Percentiles rank a stretch among this genome's conserved stretches.
These are phyloP conservation scores for Mortierella hygrophila DNA, from an alignment of 192 early-diverging fungal species.

Conservation along the genomic window DNA sequence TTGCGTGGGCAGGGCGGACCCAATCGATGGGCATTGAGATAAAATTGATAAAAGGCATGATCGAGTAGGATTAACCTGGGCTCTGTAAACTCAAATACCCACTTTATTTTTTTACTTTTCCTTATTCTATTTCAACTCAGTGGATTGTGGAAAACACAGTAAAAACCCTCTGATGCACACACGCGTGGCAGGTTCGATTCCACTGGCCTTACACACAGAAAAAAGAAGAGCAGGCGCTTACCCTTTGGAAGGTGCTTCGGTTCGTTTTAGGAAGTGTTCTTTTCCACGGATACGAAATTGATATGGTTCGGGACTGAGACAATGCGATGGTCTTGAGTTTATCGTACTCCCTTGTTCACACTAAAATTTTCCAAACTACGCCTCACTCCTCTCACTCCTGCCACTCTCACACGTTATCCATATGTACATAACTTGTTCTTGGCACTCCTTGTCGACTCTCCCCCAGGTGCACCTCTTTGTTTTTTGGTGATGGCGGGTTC, in stretches of 20 bases:
- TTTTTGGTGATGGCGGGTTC: too few relatives aligned
- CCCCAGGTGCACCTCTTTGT: too few relatives aligned
- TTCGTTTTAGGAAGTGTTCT: not conserved
- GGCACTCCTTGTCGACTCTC: too few relatives aligned
- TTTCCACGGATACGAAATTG: constrained; percentile 8
- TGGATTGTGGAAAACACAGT: not conserved
- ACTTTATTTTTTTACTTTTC: not conserved
- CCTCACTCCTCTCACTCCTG: not conserved
- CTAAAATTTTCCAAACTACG: not conserved
- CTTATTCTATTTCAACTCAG: not conserved
- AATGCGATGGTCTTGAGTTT: not conserved
- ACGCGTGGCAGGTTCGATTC: not conserved
- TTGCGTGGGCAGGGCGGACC: not conserved
- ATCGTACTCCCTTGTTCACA: not conserved
- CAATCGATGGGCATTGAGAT: constrained; percentile 10
- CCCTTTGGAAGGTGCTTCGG: not conserved
- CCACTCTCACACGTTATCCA: not conserved
- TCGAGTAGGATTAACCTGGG: constrained; percentile 5
- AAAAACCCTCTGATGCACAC: not conserved
- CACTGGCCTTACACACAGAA: not conserved
- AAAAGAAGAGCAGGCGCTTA: not conserved
- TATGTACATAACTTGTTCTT: too few relatives aligned
- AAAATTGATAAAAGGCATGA: constrained; percentile 20
- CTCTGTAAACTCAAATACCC: constrained; percentile 4
- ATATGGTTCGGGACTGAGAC: not conserved